Evolutionary conservation across 345 rosid genomes (phyloP).

Genomic region (Cardamine chenopodiifolia): DNA sequence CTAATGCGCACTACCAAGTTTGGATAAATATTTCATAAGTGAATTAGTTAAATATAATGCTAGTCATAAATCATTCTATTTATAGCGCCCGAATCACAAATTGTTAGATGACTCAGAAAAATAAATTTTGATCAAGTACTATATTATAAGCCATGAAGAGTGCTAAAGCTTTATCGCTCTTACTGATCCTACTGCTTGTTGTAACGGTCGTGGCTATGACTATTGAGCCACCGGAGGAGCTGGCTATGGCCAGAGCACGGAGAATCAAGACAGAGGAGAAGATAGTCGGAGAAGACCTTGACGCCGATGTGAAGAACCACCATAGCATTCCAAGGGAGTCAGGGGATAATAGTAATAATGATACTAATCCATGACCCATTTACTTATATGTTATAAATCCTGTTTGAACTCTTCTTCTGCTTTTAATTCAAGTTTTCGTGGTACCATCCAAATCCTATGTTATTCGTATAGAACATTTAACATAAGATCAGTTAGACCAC

Average conservation of each 20-base stretch:
- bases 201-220: not conserved
- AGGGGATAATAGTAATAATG: slow-evolving; percentile 26
- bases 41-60: not conserved
- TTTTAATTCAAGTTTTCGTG: not conserved
- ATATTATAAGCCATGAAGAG: slow-evolving; percentile 18
- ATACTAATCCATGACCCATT: slow-evolving; percentile 7
- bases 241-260: not conserved
- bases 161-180: not conserved
- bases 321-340: slow-evolving; percentile 43
- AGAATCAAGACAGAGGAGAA: not conserved
- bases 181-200: slow-evolving; percentile 4
- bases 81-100: slow-evolving; percentile 2
- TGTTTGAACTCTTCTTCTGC: not conserved
- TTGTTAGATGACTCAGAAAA: not conserved
- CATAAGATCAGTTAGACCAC: not conserved
- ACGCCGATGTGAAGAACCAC: slow-evolving; percentile 37
- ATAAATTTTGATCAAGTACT: not conserved
- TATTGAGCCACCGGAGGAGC: not conserved
- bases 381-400: not conserved
- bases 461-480: not conserved
- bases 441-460: not conserved
- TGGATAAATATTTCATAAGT: not conserved
- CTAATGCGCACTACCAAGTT: slow-evolving; percentile 16
- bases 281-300: slow-evolving; percentile 15
- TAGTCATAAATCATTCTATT: not conserved